Conservation (phyloP, 495 filamentous ascomycete species). For the Aspergillus funiculosus region DNA sequence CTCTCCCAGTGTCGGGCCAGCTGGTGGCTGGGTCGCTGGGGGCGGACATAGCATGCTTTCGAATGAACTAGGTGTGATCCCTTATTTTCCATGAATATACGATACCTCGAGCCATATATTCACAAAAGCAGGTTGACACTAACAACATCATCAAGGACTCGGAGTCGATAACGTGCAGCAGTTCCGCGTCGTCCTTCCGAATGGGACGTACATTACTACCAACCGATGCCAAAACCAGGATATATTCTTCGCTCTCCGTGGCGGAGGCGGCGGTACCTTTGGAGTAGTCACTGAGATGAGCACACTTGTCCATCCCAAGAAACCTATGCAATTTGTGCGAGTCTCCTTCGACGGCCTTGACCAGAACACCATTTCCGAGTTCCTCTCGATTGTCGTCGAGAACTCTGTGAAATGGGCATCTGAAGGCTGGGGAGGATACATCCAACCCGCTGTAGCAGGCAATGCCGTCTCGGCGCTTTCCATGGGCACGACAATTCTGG, state of each 20-base stretch:
- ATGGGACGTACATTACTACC: slow-evolving; percentile 41
- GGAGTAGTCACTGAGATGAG: slow-evolving; percentile 37
- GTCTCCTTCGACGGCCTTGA: slow-evolving; percentile 28
- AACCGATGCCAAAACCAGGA: slow-evolving; percentile 44
- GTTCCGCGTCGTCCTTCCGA: slow-evolving; percentile 42
- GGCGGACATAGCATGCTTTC: slow-evolving; percentile 39
- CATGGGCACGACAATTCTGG: slow-evolving; percentile 14
- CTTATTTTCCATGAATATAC: too few species aligned
- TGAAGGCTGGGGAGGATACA: slow-evolving; percentile 42
- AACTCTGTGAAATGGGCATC: slow-evolving; percentile 33
- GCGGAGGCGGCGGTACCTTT: slow-evolving; percentile 50
- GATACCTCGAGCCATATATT: too few species aligned
- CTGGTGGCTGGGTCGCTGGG: slow-evolving; percentile 41
- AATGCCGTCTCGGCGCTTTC: background rate
- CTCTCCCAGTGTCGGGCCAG: slow-evolving; percentile 20
- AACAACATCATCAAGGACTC: too few species aligned
- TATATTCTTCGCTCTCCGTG: slow-evolving; percentile 52
- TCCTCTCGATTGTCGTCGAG: slow-evolving; percentile 29
- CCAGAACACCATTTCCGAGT: slow-evolving; percentile 13
- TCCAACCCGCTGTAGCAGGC: slow-evolving; percentile 11
- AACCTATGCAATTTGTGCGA: slow-evolving; percentile 26
- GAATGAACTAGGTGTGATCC: slow-evolving; percentile 13
- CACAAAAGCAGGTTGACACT: too few species aligned
- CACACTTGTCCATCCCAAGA: slow-evolving; percentile 24
- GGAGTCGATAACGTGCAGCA: slow-evolving; percentile 31